phyloP scores from a whole-genome alignment of 2,329 filamentous ascomycete species.

The Diaporthe eres region DNA sequence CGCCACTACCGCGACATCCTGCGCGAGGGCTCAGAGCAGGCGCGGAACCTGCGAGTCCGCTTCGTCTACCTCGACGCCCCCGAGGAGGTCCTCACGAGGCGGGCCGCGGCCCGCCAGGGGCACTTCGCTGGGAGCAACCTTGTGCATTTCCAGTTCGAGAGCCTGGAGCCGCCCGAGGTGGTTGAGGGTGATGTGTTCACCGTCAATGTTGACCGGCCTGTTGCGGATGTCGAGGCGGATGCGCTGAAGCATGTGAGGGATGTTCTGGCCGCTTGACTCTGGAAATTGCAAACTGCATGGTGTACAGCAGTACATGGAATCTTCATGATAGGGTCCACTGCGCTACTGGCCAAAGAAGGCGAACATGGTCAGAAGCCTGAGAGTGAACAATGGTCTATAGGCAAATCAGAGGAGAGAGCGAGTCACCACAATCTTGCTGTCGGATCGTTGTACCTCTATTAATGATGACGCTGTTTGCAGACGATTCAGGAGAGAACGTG shows the following conservation, averaged over 20 bases:
- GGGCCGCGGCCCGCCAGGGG: slow-evolving; percentile 73
- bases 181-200: slow-evolving; percentile 66
- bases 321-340: neutral
- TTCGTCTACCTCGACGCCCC: slow-evolving; percentile 80
- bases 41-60: slow-evolving; percentile 71
- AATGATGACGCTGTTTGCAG: no score
- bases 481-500: no score
- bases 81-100: slow-evolving; percentile 72
- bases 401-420: no score
- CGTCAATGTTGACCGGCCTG: slow-evolving; percentile 62
- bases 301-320: neutral
- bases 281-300: no score
- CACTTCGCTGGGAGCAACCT: slow-evolving; percentile 84
- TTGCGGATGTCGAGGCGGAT: slow-evolving; percentile 60
- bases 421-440: no score
- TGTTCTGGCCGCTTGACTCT: slow-evolving; percentile 15
- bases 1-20: slow-evolving; percentile 81
- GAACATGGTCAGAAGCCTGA: no score
- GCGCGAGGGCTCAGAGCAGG: slow-evolving; percentile 69
- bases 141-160: slow-evolving; percentile 79
- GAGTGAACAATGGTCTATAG: neutral
- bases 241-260: slow-evolving; percentile 52
- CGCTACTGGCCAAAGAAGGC: no score
- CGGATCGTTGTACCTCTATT: no score
- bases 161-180: slow-evolving; percentile 72